These are phyloP conservation scores for Neurospora sp. DNA, from an alignment of 495 filamentous ascomycete species.

Conservation along the genomic window DNA sequence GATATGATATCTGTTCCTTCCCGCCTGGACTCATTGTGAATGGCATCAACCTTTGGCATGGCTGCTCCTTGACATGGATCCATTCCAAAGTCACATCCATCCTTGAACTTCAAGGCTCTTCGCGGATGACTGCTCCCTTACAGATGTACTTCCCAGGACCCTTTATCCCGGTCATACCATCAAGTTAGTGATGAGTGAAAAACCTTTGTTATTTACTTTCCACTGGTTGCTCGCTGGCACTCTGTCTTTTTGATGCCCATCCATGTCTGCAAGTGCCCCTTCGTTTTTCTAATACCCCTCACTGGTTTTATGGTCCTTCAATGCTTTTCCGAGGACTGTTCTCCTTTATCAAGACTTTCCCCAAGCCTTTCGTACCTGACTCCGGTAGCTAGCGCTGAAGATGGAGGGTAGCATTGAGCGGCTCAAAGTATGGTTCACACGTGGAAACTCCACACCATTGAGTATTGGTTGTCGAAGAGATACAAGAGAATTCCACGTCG, in stretches of 20 bases:
- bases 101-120: too few species aligned
- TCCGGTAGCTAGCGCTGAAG: background rate
- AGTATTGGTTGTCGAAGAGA: background rate
- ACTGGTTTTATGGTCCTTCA: background rate
- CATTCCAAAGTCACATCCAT: too few species aligned
- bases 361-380: background rate
- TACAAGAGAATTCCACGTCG: background rate
- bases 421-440: background rate
- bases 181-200: background rate
- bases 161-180: background rate
- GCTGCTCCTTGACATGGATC: too few species aligned
- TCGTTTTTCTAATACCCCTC: background rate
- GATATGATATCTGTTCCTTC: too few species aligned
- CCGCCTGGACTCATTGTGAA: too few species aligned
- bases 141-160: background rate
- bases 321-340: background rate
- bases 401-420: background rate
- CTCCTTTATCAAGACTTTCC: background rate
- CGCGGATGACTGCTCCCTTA: too few species aligned
- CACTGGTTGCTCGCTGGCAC: background rate
- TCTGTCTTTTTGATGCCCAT: background rate
- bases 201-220: background rate
- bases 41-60: too few species aligned
- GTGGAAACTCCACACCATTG: background rate
- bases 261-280: background rate